These are phyloP conservation scores for Monilinia aucupariae DNA, from an alignment of 2,329 filamentous ascomycete species.

Conservation along the genomic window DNA sequence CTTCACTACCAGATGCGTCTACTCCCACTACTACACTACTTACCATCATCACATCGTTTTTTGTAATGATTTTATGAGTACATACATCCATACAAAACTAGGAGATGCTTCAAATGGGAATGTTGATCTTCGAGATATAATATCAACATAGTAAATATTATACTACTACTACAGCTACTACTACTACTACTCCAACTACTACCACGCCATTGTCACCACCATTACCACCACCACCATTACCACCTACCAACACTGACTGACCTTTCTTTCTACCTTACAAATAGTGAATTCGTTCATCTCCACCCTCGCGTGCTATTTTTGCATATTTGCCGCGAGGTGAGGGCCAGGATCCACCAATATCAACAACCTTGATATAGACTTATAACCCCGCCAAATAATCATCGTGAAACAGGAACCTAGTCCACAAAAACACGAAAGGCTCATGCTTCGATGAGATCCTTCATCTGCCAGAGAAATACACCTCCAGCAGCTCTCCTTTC, in stretches of 20 bases:
- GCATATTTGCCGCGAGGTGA: constrained; percentile 7
- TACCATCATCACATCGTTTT: too few species aligned
- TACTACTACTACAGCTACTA: too few species aligned
- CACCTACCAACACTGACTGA: not conserved
- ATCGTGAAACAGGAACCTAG: constrained; percentile 30
- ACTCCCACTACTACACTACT: too few species aligned
- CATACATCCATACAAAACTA: too few species aligned
- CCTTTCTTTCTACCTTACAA: constrained; percentile 13
- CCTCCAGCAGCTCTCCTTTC: constrained; percentile 24
- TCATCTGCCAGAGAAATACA: constrained; percentile 28
- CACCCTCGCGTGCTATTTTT: constrained; percentile 15
- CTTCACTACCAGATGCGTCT: too few species aligned
- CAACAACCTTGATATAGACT: constrained; percentile 31
- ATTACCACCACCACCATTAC: too few species aligned
- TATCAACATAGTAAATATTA: too few species aligned
- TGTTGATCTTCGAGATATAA: too few species aligned
- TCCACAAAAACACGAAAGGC: constrained; percentile 25
- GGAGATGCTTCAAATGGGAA: too few species aligned
- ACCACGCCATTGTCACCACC: too few species aligned
- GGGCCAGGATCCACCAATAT: constrained; percentile 27
- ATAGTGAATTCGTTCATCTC: constrained; percentile 8
- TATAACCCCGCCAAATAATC: constrained; percentile 31
- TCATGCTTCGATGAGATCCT: constrained; percentile 34
- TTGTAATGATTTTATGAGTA: too few species aligned
- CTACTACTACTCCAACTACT: too few species aligned